phyloP scores from a whole-genome alignment of 208 protist species.

The Acanthamoeba pearcei region DNA sequence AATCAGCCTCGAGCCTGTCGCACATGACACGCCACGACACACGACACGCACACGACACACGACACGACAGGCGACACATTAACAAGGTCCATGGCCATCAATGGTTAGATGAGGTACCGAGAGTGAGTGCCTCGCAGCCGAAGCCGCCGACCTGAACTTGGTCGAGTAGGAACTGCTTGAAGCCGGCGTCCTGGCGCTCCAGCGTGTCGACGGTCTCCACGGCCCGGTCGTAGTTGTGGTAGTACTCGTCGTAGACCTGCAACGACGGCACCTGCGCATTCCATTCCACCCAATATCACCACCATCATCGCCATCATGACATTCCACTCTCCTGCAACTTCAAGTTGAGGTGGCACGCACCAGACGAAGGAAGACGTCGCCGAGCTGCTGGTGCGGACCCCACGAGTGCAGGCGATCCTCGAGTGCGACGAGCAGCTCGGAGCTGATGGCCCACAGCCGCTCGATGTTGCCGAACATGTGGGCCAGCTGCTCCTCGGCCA shows the following conservation, averaged over 20 bases:
- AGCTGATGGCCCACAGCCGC: conserved; percentile 12
- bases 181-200: conserved; percentile 12
- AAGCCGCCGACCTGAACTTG: not conserved
- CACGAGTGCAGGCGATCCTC: conserved; percentile 17
- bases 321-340: too few species aligned
- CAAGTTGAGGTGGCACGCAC: not conserved
- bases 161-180: conserved; percentile 43
- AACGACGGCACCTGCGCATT: conserved; percentile 14
- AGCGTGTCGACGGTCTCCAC: conserved; percentile 43
- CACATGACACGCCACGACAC: not conserved
- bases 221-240: conserved; percentile 40
- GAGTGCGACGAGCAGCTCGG: conserved; percentile 39
- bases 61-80: too few species aligned
- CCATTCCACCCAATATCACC: not conserved
- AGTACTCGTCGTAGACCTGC: conserved; percentile 62
- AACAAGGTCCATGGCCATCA: not conserved
- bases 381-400: not conserved
- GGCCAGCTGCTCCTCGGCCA: not conserved
- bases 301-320: too few species aligned
- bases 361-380: conserved; percentile 34
- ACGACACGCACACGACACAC: too few species aligned
- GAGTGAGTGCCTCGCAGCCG: not conserved
- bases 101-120: not conserved
- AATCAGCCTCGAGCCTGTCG: conserved; percentile 24
- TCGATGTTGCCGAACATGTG: conserved; percentile 56